Percentiles rank a stretch among this genome's conserved stretches.
These are phyloP conservation scores for Mycena maculata DNA, from an alignment of 768 basidiomycete species.

Conservation along the genomic window DNA sequence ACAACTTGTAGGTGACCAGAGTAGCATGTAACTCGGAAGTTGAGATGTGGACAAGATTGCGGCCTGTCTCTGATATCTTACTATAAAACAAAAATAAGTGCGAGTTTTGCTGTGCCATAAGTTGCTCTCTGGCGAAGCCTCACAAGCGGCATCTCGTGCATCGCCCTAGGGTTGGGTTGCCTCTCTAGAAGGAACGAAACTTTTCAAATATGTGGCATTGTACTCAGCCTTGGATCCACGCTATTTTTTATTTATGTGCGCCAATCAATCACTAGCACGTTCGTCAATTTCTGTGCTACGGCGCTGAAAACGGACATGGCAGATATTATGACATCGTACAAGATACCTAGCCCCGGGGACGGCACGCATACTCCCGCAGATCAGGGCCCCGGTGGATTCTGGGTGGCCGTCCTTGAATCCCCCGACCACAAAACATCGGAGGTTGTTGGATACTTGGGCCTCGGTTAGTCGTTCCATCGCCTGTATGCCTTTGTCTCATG, in stretches of 20 bases:
- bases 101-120: no score
- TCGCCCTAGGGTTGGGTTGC: neutral
- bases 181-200: neutral
- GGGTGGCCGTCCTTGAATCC: conserved; percentile 37
- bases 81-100: no score
- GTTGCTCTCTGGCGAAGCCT: no score
- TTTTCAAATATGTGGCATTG: neutral
- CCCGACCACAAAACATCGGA: conserved; percentile 22
- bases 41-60: no score
- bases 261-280: neutral
- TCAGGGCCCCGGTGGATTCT: conserved; percentile 37
- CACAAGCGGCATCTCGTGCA: no score
- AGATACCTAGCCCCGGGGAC: conserved; percentile 9
- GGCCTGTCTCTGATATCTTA: no score
- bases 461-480: conserved; percentile 31
- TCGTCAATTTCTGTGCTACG: conserved; percentile 1
- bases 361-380: conserved; percentile 13
- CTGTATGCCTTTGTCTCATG: neutral
- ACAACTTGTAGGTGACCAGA: no score
- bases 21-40: no score
- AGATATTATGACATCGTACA: conserved; percentile 28
- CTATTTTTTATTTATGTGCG: conserved; percentile 3
- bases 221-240: neutral
- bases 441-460: conserved; percentile 37
- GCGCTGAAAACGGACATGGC: conserved; percentile 23